Evolutionary conservation across 495 filamentous ascomycete species (phyloP), one percentile per base, ranked within the genome.

Genomic region (Neurospora sp.): DNA sequence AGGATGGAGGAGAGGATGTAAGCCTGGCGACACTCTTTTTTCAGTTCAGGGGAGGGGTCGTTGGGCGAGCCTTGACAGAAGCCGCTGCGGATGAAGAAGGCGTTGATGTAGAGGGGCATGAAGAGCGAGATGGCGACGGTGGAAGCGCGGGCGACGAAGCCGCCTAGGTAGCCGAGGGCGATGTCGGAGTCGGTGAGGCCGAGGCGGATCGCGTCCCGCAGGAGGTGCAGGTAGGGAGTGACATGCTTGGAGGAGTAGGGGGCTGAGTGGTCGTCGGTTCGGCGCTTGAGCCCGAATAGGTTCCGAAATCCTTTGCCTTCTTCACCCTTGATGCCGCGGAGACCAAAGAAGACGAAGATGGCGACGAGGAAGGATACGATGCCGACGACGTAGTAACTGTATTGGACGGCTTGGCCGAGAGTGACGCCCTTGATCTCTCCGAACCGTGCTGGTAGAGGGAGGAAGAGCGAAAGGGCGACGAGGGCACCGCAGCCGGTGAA

Each of bases 81-180:
- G 8, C 93, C 94, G 69, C 91, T 89, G n/a, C 79, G 81, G 68
- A 93, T 90, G 81, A 95, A 99, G 80, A 93, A 97, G 45, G 90
- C 86, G 77, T 99, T 98, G 72, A 97, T 89, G 74, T 90, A 95
- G 5, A 99, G 86, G 6, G 96, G 96, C 69, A 99, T 90, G 83
- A 98, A 99, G 9, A 97, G 85, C 1, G 93, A 95, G 71, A 98
- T 97, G 12, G 91, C 94, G 53, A 99, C 95, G 0, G 94, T 97
- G n/a, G 93, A 97, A 12, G 96, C 93, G 69, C 96, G 90, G 5
- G 96, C 96, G 1, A 98, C 95, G 75, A 99, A 97, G 18, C 95
- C 95, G 72, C 94, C 96, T 1, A 98, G 82, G 76, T 98, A 99
- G 20, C 92, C 93, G 0, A 98, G 86, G 45, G 90, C 89, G 77